These are phyloP conservation scores for Teunomyces stri DNA, from an alignment of 805 yeast genomes.

Conservation along the genomic window DNA sequence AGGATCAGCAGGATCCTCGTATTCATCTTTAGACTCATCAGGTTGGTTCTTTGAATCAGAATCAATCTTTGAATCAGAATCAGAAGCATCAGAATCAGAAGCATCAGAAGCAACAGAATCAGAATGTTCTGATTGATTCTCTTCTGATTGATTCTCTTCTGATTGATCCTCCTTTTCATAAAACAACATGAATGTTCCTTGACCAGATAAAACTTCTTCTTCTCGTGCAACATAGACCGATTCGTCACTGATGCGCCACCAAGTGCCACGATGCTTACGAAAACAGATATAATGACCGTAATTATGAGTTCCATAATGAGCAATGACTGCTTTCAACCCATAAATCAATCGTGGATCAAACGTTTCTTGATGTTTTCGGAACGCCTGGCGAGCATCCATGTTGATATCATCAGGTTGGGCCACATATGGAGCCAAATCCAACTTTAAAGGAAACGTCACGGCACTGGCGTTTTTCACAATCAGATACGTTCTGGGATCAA, in stretches of 20 bases:
- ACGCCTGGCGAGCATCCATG: conserved; percentile 74
- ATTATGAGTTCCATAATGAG: conserved; percentile 94
- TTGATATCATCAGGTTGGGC: conserved; percentile 69
- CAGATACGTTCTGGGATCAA: conserved; percentile 81
- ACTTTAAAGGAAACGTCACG: conserved; percentile 68
- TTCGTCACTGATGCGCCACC: conserved; percentile 97
- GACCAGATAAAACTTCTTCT: conserved; percentile 73
- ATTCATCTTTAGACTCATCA: too few relatives aligned
- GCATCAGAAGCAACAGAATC: too few relatives aligned
- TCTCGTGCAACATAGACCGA: conserved; percentile 78
- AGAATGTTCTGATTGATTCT: too few relatives aligned
- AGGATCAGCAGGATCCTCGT: not conserved
- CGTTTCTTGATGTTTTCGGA: conserved; percentile 55
- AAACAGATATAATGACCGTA: conserved; percentile 96
- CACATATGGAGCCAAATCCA: conserved; percentile 68
- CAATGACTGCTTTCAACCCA: conserved; percentile 77
- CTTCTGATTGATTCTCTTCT: conserved; percentile 3
- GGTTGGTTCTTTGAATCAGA: too few relatives aligned
- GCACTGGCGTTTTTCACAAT: conserved; percentile 81
- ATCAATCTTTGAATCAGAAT: too few relatives aligned
- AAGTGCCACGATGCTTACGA: conserved; percentile 73
- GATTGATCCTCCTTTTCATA: conserved; percentile 51
- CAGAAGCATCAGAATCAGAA: too few relatives aligned
- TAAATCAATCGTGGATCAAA: conserved; percentile 52
- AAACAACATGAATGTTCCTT: conserved; percentile 90